A percentile compares a stretch with the other conserved stretches of the same genome.
Evolutionary conservation across 495 filamentous ascomycete species (phyloP).

Genomic region (Hyaloscypha finlandica): DNA sequence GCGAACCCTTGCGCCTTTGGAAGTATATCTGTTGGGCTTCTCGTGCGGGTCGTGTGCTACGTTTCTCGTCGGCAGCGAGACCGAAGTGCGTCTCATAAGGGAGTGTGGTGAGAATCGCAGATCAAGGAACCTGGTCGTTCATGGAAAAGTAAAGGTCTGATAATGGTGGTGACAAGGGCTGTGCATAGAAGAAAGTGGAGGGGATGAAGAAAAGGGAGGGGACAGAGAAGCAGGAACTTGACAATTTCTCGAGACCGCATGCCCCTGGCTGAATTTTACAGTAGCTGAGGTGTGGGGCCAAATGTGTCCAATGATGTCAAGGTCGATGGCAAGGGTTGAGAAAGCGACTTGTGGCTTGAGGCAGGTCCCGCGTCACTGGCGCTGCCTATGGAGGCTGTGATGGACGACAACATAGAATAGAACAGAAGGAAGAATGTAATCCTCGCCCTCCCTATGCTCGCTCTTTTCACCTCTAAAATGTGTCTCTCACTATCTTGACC

Average conservation of each 20-base stretch:
- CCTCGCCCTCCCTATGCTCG: not conserved
- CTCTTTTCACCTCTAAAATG: not conserved
- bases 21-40: constrained; percentile 55
- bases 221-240: not conserved
- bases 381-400: not conserved
- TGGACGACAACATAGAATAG: constrained; percentile 11
- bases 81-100: constrained; percentile 59
- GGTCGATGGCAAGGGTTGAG: not conserved
- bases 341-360: not conserved
- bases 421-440: constrained; percentile 19
- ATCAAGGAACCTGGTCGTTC: constrained; percentile 1
- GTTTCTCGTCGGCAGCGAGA: constrained; percentile 59
- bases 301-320: not conserved
- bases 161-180: not conserved
- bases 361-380: not conserved
- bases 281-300: not conserved
- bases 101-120: constrained; percentile 9
- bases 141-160: not conserved
- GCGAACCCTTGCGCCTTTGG: constrained; percentile 33
- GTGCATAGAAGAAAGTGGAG: not conserved
- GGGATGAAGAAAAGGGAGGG: not conserved
- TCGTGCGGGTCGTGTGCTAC: constrained; percentile 58
- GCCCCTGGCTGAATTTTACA: constrained; percentile 3
- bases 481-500: not conserved
- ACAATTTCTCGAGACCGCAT: not conserved